Evolutionary conservation across 495 filamentous ascomycete genomes (phyloP), one percentile per base, ranked within the genome.

Genomic region (Pyronema omphalodes): DNA sequence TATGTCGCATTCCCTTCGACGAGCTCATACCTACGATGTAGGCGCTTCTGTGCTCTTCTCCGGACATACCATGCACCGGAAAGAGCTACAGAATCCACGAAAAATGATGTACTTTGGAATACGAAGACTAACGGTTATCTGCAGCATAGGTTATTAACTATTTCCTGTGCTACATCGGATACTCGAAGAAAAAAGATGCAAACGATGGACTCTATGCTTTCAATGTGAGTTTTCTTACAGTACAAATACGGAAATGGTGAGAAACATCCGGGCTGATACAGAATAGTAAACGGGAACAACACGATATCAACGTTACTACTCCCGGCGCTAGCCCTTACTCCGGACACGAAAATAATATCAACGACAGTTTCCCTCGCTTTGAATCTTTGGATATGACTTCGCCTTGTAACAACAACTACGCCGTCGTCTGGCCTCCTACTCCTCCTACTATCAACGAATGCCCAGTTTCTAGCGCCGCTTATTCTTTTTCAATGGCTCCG

Each of bases 381-480:
- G 49, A 60, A 49, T n/a, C 55, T 33, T 35, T 57, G 7, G 51
- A 46, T 41, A 65, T 65, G 62, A 55, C 14, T 39, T 57, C 62
- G 29, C 55, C 61, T 61, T 12, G 58, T 58, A 55, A 58, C 48
- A 5, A 52, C 57, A 4, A 56, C 58, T 53, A 52, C 55, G 7
- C 36, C 3, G 47, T 41, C 11, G 44, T 65, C 48, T 65, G 62
- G 62, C 62, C 62, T 15, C 62, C 62, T 8, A 65, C 62, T 34
- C 61, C 61, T 53, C 60, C 44, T 44, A 54, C 57, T 19, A 58
- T 53, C 55, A 51, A 57, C 36, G 55, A 51, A 53, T 58, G 75
- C 29, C 73, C 75, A 37, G 76, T 78, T 54, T 73, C 76, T 52
- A 75, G 78, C 64, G 60, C 62, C 35, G 73, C 71, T 39, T 79